Evolutionary conservation across 2,329 filamentous ascomycete genomes (phyloP).

Genomic region (Neurospora crassa): DNA sequence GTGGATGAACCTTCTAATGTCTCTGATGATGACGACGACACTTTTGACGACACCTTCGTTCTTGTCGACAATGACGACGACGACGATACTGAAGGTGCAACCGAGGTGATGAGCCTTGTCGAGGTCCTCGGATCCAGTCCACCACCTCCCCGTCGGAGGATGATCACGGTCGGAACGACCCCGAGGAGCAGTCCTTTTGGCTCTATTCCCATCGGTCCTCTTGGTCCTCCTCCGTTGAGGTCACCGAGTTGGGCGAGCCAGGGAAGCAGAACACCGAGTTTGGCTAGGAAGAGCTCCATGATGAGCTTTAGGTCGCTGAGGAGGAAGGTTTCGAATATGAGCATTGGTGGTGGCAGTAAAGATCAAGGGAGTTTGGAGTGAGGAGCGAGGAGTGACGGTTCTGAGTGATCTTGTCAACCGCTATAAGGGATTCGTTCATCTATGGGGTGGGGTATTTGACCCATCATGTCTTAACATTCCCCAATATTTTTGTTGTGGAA

Average conservation of each 20-base stretch:
- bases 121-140: background rate
- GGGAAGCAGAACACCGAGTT: background rate
- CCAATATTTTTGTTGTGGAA: no score
- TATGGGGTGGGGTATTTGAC: background rate
- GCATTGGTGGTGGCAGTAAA: background rate
- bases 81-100: background rate
- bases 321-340: background rate
- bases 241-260: background rate
- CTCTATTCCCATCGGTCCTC: background rate
- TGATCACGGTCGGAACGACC: background rate
- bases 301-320: background rate
- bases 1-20: background rate
- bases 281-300: background rate
- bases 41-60: background rate
- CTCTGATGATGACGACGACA: background rate
- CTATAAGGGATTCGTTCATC: background rate
- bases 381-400: background rate
- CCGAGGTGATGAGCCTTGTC: background rate
- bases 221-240: background rate
- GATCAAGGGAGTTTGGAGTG: background rate
- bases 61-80: background rate
- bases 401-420: background rate
- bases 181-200: background rate
- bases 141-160: background rate
- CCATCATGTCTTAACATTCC: no score